Evolutionary conservation across 495 filamentous ascomycete genomes (phyloP).

Genomic region (Entonaema liquescens): DNA sequence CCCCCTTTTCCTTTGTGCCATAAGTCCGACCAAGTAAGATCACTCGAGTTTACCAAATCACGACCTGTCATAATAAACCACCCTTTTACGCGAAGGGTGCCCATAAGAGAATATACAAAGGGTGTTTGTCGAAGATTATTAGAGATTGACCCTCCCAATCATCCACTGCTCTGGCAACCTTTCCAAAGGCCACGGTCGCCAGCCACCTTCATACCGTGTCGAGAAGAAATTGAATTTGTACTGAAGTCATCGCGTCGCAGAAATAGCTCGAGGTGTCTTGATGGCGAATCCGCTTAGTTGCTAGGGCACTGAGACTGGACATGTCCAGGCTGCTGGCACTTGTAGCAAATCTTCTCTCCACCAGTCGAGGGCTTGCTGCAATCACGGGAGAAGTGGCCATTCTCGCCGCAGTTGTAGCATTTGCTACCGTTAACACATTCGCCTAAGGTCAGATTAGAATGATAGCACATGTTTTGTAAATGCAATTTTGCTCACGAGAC

Average conservation of each 20-base stretch:
- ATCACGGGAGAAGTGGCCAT: conserved; percentile 93
- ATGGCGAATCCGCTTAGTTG: conserved; percentile 53
- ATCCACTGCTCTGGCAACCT: conserved; percentile 39
- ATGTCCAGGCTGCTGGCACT: conserved; percentile 98
- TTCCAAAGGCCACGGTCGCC: conserved; percentile 30
- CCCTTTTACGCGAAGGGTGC: conserved; percentile 12
- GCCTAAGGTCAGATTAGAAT: conserved; percentile 48
- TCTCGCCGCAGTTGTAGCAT: conserved; percentile 99
- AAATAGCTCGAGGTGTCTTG: conserved; percentile 18
- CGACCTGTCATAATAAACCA: conserved; percentile 23
- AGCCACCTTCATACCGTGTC: conserved; percentile 35
- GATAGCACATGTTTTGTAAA: neutral
- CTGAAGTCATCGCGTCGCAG: conserved; percentile 47
- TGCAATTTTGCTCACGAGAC: conserved; percentile 66
- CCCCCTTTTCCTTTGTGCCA: conserved; percentile 20
- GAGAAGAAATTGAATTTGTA: conserved; percentile 5
- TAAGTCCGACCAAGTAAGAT: conserved; percentile 32
- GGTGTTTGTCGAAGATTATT: conserved; percentile 31
- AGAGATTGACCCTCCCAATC: conserved; percentile 35
- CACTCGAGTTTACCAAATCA: conserved; percentile 31
- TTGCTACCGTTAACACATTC: conserved; percentile 99
- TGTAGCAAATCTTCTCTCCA: conserved; percentile 96
- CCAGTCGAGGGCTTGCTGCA: conserved; percentile 85
- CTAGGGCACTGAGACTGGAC: conserved; percentile 92
- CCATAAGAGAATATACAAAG: conserved; percentile 40